These are phyloP conservation scores for Phytophthora quininea DNA, from an alignment of 352 stramenopile genomes.

Conservation along the genomic window DNA sequence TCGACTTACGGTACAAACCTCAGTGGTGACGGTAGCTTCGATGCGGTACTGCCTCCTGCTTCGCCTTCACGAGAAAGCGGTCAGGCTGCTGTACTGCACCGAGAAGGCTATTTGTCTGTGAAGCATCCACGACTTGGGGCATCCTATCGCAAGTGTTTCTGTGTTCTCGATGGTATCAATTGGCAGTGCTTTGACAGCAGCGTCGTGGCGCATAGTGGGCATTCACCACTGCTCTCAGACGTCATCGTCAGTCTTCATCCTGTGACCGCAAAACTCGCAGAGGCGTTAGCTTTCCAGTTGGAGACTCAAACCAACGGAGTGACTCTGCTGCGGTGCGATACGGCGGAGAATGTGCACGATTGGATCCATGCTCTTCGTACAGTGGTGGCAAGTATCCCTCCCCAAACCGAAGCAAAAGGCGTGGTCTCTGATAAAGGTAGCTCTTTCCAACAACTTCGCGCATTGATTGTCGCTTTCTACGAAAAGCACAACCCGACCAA, in stretches of 20 bases:
- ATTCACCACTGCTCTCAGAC: conserved; percentile 32
- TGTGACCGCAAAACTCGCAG: conserved; percentile 32
- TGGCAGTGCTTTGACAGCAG: conserved; percentile 49
- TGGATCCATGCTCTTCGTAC: conserved; percentile 38
- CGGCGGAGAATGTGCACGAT: conserved; percentile 32
- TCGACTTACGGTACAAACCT: conserved; percentile 60
- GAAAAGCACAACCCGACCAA: conserved; percentile 90
- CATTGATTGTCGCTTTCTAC: conserved; percentile 82
- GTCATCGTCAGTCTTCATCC: conserved; percentile 38
- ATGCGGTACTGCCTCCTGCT: conserved; percentile 24
- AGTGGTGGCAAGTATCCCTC: conserved; percentile 21
- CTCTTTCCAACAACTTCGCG: conserved; percentile 37
- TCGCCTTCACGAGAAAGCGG: conserved; percentile 8
- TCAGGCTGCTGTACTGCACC: conserved; percentile 7
- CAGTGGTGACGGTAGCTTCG: conserved; percentile 37
- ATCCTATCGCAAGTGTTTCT: conserved; percentile 44
- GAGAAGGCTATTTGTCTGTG: conserved; percentile 45
- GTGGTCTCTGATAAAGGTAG: conserved; percentile 8
- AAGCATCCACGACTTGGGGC: conserved; percentile 45
- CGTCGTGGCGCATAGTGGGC: conserved; percentile 14
- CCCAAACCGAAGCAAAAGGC: not conserved
- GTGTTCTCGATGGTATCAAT: conserved; percentile 29
- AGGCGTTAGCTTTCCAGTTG: conserved; percentile 42
- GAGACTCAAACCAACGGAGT: conserved; percentile 49
- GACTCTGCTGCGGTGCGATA: conserved; percentile 41